Percentiles rank a stretch among this genome's conserved stretches.
phyloP scores from a whole-genome alignment of 495 filamentous ascomycete genomes.

The Lophiotrema nucula region DNA sequence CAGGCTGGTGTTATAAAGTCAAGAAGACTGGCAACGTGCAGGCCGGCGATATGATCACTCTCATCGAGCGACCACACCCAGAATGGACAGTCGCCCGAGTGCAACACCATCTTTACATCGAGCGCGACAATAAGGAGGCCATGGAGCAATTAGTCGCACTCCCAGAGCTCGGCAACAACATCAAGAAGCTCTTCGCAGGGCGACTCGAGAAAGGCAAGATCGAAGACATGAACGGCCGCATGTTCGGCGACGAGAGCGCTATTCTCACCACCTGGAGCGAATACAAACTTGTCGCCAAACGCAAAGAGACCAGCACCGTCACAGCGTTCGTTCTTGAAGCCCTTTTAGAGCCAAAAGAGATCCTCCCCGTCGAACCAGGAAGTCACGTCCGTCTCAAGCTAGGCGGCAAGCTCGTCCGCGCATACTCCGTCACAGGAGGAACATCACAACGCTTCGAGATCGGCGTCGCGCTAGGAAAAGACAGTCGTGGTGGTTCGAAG shows the following conservation, averaged over 20 bases:
- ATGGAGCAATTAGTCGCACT: slow-evolving; percentile 50
- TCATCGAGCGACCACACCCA: slow-evolving; percentile 48
- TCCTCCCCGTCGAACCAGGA: slow-evolving; percentile 21
- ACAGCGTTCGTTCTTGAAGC: slow-evolving; percentile 24
- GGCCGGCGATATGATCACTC: slow-evolving; percentile 47
- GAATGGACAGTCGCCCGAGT: slow-evolving; percentile 56
- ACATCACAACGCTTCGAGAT: slow-evolving; percentile 22
- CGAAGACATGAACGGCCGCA: slow-evolving; percentile 34
- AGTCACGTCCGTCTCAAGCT: slow-evolving; percentile 33
- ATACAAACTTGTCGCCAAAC: slow-evolving; percentile 28
- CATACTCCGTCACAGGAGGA: slow-evolving; percentile 30
- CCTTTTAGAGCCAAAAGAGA: background rate
- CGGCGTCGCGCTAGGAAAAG: slow-evolving; percentile 22
- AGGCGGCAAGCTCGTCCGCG: slow-evolving; percentile 29
- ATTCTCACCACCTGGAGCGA: slow-evolving; percentile 32
- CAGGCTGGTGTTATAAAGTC: slow-evolving; percentile 59
- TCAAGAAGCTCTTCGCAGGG: slow-evolving; percentile 43
- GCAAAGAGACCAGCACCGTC: slow-evolving; percentile 20
- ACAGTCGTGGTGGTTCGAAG: slow-evolving; percentile 27
- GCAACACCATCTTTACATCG: slow-evolving; percentile 55
- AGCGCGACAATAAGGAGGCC: slow-evolving; percentile 44
- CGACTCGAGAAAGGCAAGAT: slow-evolving; percentile 43
- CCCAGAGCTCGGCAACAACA: slow-evolving; percentile 50
- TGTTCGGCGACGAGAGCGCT: slow-evolving; percentile 41
- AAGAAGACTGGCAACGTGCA: slow-evolving; percentile 48